Evolutionary conservation across 805 yeast genomes (phyloP), one percentile per base, ranked within the genome.

Genomic region (Wickerhamiella qilinensis): DNA sequence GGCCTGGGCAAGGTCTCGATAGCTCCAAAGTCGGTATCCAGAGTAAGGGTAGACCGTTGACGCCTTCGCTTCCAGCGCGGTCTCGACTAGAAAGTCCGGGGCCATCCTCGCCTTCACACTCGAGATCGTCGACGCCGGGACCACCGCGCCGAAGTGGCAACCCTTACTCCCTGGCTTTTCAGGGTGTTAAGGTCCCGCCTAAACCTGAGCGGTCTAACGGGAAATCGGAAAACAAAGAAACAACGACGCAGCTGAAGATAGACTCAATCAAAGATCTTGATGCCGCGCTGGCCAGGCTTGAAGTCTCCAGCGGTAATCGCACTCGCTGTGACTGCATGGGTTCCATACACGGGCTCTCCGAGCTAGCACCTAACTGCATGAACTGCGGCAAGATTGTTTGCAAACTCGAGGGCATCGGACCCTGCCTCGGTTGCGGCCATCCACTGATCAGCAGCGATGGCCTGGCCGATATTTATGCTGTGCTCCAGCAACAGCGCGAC

Each of bases 361-460:
- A 82, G 40, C 69, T 79, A 45, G 91, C 93, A 2, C 97, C 98
- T 1, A 91, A 91, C 54, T 91, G 99, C 51, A 59, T 91, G 30
- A 75, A 79, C 43, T 91, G 99, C 56, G 99, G 99, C 9, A 82
- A 85, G 56, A 82, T 91, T 31, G 82, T 91, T 2, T 91, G 99
- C 61, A 67, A 69, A 3, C 77, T 76, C 48, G 97, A 91, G 53
- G 97, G 97, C 0, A 61, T 83, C 19, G 91, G 86, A 43, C 91
- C 91, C 3, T 91, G 99, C 52, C 69, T 91, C 2, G 79, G 60
- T 44, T 91, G 98, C 60, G 82, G 84, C 0, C 54, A 65, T 20
- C 78, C 74, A 25, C 58, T 91, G 31, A 63, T 91, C 16, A 65
- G 74, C 4, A 53, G 58, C 9, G 68, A 67, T n/a, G 94, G 86